Conservation (phyloP, 768 basidiomycete species). For the Hydnomerulius pinastri region DNA sequence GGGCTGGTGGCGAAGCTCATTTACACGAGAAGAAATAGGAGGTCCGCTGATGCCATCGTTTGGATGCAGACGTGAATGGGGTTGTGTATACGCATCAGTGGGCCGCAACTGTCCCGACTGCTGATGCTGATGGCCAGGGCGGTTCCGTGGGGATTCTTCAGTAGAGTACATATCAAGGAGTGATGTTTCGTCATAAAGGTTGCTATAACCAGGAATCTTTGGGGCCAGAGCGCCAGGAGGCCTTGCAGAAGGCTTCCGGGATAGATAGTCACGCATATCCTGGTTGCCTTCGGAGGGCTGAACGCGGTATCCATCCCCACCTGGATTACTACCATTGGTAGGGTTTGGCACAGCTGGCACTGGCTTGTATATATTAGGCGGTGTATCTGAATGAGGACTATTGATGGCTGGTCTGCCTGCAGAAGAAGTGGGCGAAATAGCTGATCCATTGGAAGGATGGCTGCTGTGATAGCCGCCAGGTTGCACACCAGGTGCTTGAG, state of each 20-base stretch:
- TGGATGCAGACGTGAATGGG: slow-evolving; percentile 12
- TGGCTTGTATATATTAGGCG: slow-evolving; percentile 30
- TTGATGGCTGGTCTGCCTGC: slow-evolving; percentile 10
- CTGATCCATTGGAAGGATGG: slow-evolving; percentile 26
- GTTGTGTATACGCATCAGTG: slow-evolving; percentile 15
- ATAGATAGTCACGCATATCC: slow-evolving; percentile 22
- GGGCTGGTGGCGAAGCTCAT: slow-evolving; percentile 19
- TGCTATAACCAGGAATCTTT: slow-evolving; percentile 24
- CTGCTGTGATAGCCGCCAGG: slow-evolving; percentile 7
- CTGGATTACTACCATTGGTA: slow-evolving; percentile 9
- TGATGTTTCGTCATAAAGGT: slow-evolving; percentile 23
- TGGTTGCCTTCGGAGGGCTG: slow-evolving; percentile 5
- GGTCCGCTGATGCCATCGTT: slow-evolving; percentile 10
- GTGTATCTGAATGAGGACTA: slow-evolving; percentile 17
- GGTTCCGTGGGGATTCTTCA: slow-evolving; percentile 16
- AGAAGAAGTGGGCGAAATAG: slow-evolving; percentile 16
- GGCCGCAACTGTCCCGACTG: slow-evolving; percentile 19
- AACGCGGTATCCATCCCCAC: slow-evolving; percentile 5
- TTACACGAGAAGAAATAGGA: slow-evolving; percentile 16
- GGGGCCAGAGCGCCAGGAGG: slow-evolving; percentile 32
- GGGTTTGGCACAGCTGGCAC: slow-evolving; percentile 29
- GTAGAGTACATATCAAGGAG: slow-evolving; percentile 25
- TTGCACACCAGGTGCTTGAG: slow-evolving; percentile 25
- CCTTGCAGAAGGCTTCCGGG: slow-evolving; percentile 24
- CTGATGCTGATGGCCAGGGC: slow-evolving; percentile 23